Evolutionary conservation across 495 filamentous ascomycete species (phyloP), one percentile per base, ranked within the genome.

Genomic region (Trichocladium antarcticum): DNA sequence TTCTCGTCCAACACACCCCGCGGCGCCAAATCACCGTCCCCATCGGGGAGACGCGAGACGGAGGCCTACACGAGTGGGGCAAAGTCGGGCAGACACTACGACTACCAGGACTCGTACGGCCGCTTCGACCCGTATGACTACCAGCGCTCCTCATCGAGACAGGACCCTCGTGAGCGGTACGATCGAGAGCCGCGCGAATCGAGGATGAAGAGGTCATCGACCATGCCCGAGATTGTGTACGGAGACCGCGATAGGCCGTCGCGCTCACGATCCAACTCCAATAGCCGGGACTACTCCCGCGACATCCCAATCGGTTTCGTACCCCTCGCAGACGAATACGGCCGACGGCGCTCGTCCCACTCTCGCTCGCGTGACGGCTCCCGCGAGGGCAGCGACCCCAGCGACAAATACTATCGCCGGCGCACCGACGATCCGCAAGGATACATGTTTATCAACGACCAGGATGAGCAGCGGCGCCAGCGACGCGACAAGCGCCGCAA

Each of bases 21-120:
- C 27, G 50, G 58, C 31, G 70, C 68, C 44, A 68, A 69, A 46
- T 71, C 68, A 15, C 68, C 67, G 3, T 64, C 68, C 3, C 59
- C 66, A 11, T 59, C 62, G 2, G 48, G 64, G 60, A 59, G 63
- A 41, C 63, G 58, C 17, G 53, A 58, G 16, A 59, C 63, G 8
- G 54, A 56, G 3, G 47, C 59, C 45, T 68, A 68, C 57, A 45
- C 62, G 54, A 61, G 56, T 49, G 64, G 63, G 39, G 41, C 39
- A 16, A 55, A 37, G 21, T 28, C 50, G 2, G 47, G 32, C 37
- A 55, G 48, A 16, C 58, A 40, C 44, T 51, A 57, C 41, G 57
- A 53, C 46, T 50, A 64, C 39, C 46, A 57, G 42, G 58, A 65
- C 37, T 43, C 48, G 8, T 60, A 68, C 5, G 51, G 53, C 8